Evolutionary conservation across 768 basidiomycete genomes (phyloP).

Genomic region (Suillus luteus): DNA sequence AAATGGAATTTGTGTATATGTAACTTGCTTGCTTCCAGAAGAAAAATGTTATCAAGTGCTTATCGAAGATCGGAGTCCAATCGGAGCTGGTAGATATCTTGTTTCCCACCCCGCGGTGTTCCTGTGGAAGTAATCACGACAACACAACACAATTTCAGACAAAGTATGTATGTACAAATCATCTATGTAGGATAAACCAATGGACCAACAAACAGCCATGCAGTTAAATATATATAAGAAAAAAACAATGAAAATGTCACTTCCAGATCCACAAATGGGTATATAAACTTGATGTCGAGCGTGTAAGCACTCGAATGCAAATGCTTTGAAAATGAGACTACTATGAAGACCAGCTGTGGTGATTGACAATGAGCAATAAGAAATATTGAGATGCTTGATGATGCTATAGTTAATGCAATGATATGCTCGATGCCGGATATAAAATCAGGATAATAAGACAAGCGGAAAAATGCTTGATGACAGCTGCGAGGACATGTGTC

Average conservation of each 20-base stretch:
- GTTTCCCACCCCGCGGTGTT: background rate
- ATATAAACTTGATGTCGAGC: conserved; percentile 1
- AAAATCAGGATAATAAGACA: background rate
- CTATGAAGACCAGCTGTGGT: background rate
- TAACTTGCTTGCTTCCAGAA: background rate
- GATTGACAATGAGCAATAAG: background rate
- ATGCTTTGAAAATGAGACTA: background rate
- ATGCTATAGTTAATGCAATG: too few species aligned
- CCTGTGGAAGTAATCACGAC: background rate
- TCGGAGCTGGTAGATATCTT: background rate
- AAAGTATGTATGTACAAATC: too few species aligned
- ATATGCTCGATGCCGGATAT: background rate
- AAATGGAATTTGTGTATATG: background rate
- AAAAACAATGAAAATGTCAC: background rate
- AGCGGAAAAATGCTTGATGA: background rate
- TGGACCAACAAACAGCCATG: background rate
- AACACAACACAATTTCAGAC: background rate
- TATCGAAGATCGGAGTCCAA: conserved; percentile 8
- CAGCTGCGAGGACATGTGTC: background rate
- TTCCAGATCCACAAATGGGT: background rate
- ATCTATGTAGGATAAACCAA: background rate
- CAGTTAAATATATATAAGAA: background rate
- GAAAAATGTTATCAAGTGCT: background rate
- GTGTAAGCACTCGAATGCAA: conserved; percentile 3
- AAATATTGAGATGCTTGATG: background rate